Evolutionary conservation across 495 filamentous ascomycete species (phyloP), one percentile per base, ranked within the genome.

Genomic region (Daldinia decipiens): DNA sequence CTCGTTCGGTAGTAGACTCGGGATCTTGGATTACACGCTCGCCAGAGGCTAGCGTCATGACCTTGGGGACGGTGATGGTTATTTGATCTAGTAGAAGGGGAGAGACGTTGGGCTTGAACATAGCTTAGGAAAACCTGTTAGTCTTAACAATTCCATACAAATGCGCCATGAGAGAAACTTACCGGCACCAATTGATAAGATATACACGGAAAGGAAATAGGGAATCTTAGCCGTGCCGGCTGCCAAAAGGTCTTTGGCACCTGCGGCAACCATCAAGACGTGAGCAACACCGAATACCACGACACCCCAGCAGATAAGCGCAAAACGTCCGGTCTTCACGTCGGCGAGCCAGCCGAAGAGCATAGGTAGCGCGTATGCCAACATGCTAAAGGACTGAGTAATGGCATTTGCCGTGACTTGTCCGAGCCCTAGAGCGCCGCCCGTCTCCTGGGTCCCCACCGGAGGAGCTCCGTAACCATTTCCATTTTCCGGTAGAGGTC

Each of bases 41-140:
- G 17, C 87, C 86, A 15, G 39, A 77, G 38, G 76, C 71, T 13
- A 82, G 75, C 1, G 78, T 84, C 8, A 82, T 78, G 13, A 88
- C 77, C 27, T 71, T 80, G 24, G 82, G 82, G 5, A 80, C 81
- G 3, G 75, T 84, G 17, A 80, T 79, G 17, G 82, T 82, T 39
- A 88, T 85, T 71, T 89, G 87, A 59, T 90, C 87, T 19, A 86
- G 85, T 63, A 85, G 77, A 29, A 89, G 77, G 1, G 89, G 88
- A n/a, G 85, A 86, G 51, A 91, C 87, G 64, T 89, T 90, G 61
- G 88, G 85, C 81, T 91, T 90, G 81, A 91, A 84, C 81, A 86
- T 84, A 62, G 81, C 84, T 79, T 59, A 31, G 45, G 19, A 38
- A 60, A 27, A 38, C 29, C 21, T 21, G 52, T 68, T 43, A 74